These are phyloP conservation scores for Pythium guiyangense DNA, from an alignment of 352 stramenopile genomes.

Conservation along the genomic window DNA sequence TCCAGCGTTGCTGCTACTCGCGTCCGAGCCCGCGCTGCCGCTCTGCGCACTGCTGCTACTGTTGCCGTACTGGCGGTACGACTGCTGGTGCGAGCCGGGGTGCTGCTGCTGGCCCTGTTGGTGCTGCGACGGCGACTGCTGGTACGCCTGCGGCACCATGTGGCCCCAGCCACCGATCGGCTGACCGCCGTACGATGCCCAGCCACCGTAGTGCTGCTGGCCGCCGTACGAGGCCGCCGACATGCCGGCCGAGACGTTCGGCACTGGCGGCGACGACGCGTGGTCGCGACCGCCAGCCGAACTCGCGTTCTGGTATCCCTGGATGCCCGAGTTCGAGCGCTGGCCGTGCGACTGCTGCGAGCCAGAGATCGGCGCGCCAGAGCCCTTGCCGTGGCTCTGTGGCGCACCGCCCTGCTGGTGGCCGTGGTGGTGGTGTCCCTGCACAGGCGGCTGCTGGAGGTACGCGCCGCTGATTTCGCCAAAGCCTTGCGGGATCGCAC, in stretches of 20 bases:
- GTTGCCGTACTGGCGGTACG: conserved; percentile 74
- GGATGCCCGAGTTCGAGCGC: conserved; percentile 47
- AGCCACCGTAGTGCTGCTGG: conserved; percentile 66
- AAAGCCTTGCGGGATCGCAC: conserved; percentile 71
- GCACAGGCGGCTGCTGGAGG: conserved; percentile 57
- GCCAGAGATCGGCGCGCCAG: conserved; percentile 23
- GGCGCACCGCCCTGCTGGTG: conserved; percentile 49
- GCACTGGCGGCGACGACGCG: conserved; percentile 56
- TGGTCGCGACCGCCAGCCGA: conserved; percentile 44
- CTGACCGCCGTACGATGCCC: conserved; percentile 72
- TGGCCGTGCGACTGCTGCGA: conserved; percentile 51
- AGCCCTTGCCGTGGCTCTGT: conserved; percentile 65
- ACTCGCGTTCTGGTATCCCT: conserved; percentile 47
- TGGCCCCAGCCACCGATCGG: conserved; percentile 73
- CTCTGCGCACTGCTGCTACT: conserved; percentile 42
- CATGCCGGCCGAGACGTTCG: conserved; percentile 59
- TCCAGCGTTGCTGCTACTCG: conserved; percentile 30
- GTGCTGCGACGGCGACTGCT: conserved; percentile 62
- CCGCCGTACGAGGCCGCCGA: conserved; percentile 46
- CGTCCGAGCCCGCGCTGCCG: conserved; percentile 39
- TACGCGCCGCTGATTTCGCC: conserved; percentile 79
- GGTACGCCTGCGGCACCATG: conserved; percentile 84
- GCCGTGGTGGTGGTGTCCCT: conserved; percentile 46
- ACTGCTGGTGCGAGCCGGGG: conserved; percentile 66
- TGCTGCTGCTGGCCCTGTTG: conserved; percentile 55